Evolutionary conservation across 75 land plant genomes (phyloP).

Genomic region (Adiantum capillusveneris): DNA sequence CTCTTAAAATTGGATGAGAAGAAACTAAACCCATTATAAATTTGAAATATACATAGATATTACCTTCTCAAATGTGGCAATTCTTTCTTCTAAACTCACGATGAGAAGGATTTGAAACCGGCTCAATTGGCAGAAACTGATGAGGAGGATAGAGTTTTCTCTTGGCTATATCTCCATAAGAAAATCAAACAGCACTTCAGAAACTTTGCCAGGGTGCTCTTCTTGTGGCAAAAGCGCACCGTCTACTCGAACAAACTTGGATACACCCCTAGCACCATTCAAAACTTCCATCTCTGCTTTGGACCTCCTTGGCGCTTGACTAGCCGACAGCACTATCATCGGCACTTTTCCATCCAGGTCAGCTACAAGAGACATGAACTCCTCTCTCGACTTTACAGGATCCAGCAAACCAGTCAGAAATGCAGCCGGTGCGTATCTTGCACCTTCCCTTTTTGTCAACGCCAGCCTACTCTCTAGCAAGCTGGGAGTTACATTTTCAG

Average conservation of each 20-base stretch:
- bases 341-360: slow-evolving; percentile 61
- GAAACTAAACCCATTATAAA: no score
- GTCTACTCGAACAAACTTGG: slow-evolving; percentile 61
- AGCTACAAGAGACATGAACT: slow-evolving; percentile 65
- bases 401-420: slow-evolving; percentile 90
- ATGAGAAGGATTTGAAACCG: no score
- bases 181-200: slow-evolving; percentile 51
- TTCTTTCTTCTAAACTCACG: no score
- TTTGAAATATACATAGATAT: no score
- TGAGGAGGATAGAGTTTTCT: no score
- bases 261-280: slow-evolving; percentile 74
- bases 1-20: no score
- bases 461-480: slow-evolving; percentile 63
- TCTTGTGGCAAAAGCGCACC: slow-evolving; percentile 95
- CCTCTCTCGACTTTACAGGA: slow-evolving; percentile 73
- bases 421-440: slow-evolving; percentile 88
- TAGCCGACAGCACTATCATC: slow-evolving; percentile 48
- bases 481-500: slow-evolving; percentile 66
- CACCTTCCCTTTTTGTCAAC: slow-evolving; percentile 74
- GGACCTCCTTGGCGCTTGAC: slow-evolving; percentile 73
- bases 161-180: slow-evolving; percentile 23
- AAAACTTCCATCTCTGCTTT: slow-evolving; percentile 95
- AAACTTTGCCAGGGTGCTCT: slow-evolving; percentile 65
- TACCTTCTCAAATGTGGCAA: no score
- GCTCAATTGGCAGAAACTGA: no score